These are phyloP conservation scores for Termitomyces sp. DNA, from an alignment of 768 basidiomycete genomes.

Conservation along the genomic window DNA sequence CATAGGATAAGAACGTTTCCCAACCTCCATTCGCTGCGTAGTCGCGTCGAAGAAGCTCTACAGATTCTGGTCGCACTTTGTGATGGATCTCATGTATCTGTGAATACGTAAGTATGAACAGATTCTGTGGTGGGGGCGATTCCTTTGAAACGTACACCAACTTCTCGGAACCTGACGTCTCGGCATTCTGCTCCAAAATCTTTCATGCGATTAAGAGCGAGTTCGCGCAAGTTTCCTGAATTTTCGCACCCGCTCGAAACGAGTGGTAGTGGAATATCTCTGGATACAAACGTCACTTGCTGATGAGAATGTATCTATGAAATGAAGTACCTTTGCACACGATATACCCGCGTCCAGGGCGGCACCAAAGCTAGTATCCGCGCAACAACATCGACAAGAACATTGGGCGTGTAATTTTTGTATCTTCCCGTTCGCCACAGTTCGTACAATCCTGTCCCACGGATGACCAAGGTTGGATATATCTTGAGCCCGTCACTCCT, in stretches of 20 bases:
- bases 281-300: constrained; percentile 26
- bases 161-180: constrained; percentile 96
- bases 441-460: constrained; percentile 94
- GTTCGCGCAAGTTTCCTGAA: constrained; percentile 92
- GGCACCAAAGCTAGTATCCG: constrained; percentile 94
- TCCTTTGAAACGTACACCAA: constrained; percentile 64
- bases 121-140: not conserved
- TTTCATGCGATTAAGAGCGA: constrained; percentile 96
- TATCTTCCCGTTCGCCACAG: constrained; percentile 96
- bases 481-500: constrained; percentile 97
- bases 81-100: constrained; percentile 99
- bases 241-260: constrained; percentile 98
- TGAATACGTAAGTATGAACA: constrained; percentile 7
- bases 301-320: not conserved
- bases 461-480: constrained; percentile 96
- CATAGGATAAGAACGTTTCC: constrained; percentile 99
- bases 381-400: constrained; percentile 95
- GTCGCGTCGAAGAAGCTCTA: constrained; percentile 92
- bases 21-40: constrained; percentile 98
- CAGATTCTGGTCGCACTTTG: constrained; percentile 92
- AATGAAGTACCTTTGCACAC: constrained; percentile 77
- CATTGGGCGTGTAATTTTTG: constrained; percentile 99
- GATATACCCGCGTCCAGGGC: constrained; percentile 98
- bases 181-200: constrained; percentile 98
- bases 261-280: constrained; percentile 95